Conservation (phyloP, 2,329 filamentous ascomycete genomes). For the Penicillium sp. region DNA sequence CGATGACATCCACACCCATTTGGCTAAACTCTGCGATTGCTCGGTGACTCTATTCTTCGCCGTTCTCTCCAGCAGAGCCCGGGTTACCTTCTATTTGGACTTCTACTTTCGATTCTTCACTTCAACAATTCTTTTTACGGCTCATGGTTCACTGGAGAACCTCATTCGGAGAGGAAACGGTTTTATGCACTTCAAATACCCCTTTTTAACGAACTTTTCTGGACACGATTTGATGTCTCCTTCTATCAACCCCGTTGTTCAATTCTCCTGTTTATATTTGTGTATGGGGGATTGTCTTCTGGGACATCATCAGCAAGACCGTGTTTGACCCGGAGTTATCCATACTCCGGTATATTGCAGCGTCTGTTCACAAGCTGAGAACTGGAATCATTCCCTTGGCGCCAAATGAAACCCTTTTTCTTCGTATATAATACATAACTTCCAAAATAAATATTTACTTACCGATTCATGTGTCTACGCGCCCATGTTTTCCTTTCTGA, state of each 20-base stretch:
- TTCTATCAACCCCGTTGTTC: constrained; percentile 18
- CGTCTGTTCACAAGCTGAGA: not conserved
- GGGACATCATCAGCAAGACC: not conserved
- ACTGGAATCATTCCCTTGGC: not conserved
- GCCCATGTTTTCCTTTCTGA: not conserved
- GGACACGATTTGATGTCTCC: constrained; percentile 34
- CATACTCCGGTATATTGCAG: not conserved
- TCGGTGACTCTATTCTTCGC: constrained; percentile 10
- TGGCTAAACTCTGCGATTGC: not conserved
- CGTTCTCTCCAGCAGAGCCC: constrained; percentile 26
- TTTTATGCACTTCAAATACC: constrained; percentile 32
- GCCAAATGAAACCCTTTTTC: constrained; percentile 11
- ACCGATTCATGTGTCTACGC: not conserved
- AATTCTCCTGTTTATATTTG: constrained; percentile 26
- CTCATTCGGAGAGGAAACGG: constrained; percentile 22
- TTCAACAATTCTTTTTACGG: constrained; percentile 9
- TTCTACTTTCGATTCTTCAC: constrained; percentile 19
- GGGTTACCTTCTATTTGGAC: constrained; percentile 16
- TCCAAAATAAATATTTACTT: not conserved
- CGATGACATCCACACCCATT: not conserved
- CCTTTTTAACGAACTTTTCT: constrained; percentile 30
- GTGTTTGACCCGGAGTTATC: not conserved
- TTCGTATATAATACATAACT: not conserved
- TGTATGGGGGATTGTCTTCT: not conserved
- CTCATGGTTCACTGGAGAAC: constrained; percentile 25